phyloP scores from a whole-genome alignment of 2,329 filamentous ascomycete genomes.

The Alternaria solani region DNA sequence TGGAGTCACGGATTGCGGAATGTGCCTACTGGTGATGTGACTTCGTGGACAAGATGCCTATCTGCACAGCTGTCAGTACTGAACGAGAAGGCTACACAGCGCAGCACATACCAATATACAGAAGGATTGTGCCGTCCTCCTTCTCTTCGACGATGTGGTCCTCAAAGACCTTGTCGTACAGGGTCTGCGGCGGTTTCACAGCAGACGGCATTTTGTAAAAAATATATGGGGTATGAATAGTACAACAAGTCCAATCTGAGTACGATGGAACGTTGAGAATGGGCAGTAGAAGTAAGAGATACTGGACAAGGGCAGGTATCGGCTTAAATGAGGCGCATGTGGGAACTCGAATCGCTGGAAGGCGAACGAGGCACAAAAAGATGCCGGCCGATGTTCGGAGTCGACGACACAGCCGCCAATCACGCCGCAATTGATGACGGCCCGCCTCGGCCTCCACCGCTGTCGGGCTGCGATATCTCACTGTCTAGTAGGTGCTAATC shows the following conservation, averaged over 20 bases:
- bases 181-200: conserved; percentile 76
- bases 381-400: conserved; percentile 44
- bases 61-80: conserved; percentile 62
- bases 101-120: conserved; percentile 83
- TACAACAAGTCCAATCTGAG: conserved; percentile 23
- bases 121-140: conserved; percentile 87
- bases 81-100: background rate
- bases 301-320: conserved; percentile 17
- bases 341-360: conserved; percentile 33
- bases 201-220: conserved; percentile 74
- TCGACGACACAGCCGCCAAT: conserved; percentile 31
- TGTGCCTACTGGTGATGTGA: conserved; percentile 83
- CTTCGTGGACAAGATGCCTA: conserved; percentile 96
- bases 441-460: conserved; percentile 21
- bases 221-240: conserved; percentile 20
- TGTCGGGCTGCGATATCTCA: conserved; percentile 10
- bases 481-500: conserved; percentile 1
- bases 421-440: conserved; percentile 36
- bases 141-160: conserved; percentile 95
- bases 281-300: conserved; percentile 7
- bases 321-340: conserved; percentile 36
- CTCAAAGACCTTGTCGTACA: conserved; percentile 98
- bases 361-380: conserved; percentile 40
- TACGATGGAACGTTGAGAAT: background rate
- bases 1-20: conserved; percentile 2